A percentile compares a stretch with the other conserved stretches of the same genome.
Conservation (phyloP, 139 green algal genomes). For the Coelastrella sp. region DNA sequence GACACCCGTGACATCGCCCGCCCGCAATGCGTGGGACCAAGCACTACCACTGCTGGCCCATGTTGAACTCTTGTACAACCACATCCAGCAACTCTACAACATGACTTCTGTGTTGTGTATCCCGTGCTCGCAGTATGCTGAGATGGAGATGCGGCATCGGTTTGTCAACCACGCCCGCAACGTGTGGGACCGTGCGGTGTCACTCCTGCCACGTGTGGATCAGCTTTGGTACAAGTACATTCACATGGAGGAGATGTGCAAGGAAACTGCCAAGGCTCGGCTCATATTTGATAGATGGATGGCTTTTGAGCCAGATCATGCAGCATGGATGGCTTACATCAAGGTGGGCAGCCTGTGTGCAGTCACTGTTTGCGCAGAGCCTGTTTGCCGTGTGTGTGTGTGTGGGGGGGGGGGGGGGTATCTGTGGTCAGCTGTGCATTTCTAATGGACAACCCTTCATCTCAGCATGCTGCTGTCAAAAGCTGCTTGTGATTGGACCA, state of each 20-base stretch:
- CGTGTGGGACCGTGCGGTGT: slow-evolving; percentile 97
- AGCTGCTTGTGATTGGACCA: too few relatives aligned
- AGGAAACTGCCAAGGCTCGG: slow-evolving; percentile 91
- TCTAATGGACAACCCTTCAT: too few relatives aligned
- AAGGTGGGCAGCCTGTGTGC: slow-evolving; percentile 66
- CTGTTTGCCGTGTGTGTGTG: too few relatives aligned
- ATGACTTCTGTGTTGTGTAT: not conserved
- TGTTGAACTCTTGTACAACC: too few relatives aligned
- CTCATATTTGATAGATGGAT: slow-evolving; percentile 99
- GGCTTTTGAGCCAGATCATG: slow-evolving; percentile 96
- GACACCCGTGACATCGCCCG: slow-evolving; percentile 94
- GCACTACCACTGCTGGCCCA: slow-evolving; percentile 73
- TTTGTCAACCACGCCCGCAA: slow-evolving; percentile 99
- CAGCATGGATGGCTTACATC: slow-evolving; percentile 96
- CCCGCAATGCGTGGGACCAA: slow-evolving; percentile 98
- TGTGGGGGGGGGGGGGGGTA: too few relatives aligned
- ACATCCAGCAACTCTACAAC: not conserved
- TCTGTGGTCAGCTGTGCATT: too few relatives aligned
- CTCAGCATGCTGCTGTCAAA: too few relatives aligned
- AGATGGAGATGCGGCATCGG: slow-evolving; percentile 95
- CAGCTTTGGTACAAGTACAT: slow-evolving; percentile 98
- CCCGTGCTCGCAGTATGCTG: slow-evolving; percentile 73
- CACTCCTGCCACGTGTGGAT: slow-evolving; percentile 94
- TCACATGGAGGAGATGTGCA: slow-evolving; percentile 99
- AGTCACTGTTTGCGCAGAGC: too few relatives aligned